Evolutionary conservation across 257 asterid species (phyloP).

Genomic region (Cinchona pubescens): DNA sequence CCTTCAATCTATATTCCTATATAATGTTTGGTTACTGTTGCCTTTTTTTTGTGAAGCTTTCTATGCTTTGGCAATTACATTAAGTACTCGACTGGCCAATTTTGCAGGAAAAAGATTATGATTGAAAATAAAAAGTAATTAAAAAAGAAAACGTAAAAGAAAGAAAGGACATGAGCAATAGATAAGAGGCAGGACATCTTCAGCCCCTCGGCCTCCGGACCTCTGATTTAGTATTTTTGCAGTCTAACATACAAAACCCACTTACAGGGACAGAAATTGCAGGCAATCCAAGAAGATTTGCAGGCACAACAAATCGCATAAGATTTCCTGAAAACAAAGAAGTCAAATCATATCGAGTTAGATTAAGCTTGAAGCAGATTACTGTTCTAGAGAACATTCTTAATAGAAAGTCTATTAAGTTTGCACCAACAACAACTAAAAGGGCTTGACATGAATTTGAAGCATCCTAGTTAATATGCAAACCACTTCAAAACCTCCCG

Average conservation of each 20-base stretch:
- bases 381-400: not conserved
- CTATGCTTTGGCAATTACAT: not conserved
- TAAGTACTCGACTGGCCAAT: not conserved
- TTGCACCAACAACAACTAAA: not conserved
- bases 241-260: constrained; percentile 1
- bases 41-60: not conserved
- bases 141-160: not conserved
- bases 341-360: constrained; percentile 1
- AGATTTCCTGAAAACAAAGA: constrained; percentile 59
- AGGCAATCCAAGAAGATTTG: constrained; percentile 93
- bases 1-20: not conserved
- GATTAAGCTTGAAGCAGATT: not conserved
- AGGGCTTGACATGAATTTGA: not conserved
- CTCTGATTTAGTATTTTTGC: not conserved
- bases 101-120: not conserved
- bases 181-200: not conserved
- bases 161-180: not conserved
- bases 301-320: constrained; percentile 71
- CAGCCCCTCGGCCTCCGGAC: not conserved
- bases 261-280: constrained; percentile 94
- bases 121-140: not conserved
- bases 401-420: not conserved
- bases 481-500: not conserved
- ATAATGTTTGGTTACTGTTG: not conserved
- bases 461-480: not conserved